Conservation (phyloP, 2,329 filamentous ascomycete species). For the Colletotrichum cuscutae region DNA sequence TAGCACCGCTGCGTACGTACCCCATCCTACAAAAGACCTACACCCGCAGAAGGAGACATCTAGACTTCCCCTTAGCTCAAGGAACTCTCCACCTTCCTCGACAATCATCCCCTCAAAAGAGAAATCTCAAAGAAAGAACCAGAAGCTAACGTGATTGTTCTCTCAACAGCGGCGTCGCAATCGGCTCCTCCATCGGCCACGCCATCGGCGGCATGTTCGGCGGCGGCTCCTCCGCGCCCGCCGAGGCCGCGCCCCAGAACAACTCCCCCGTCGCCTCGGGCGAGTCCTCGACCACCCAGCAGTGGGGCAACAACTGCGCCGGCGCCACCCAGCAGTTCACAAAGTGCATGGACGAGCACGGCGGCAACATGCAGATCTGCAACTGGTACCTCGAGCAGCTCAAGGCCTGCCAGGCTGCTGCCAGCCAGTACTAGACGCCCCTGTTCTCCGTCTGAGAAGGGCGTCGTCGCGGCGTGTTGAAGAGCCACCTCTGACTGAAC, state of each 20-base stretch:
- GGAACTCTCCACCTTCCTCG: not conserved
- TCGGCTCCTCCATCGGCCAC: constrained; percentile 95
- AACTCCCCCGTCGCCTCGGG: constrained; percentile 54
- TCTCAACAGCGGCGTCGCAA: constrained; percentile 83
- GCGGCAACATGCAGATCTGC: constrained; percentile 94
- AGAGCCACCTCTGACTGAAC: not conserved
- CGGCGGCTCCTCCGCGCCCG: constrained; percentile 67
- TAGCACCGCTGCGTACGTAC: constrained; percentile 91
- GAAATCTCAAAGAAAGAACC: not conserved
- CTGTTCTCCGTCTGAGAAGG: not conserved
- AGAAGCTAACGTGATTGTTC: constrained; percentile 5
- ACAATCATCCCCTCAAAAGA: constrained; percentile 1
- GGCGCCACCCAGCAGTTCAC: constrained; percentile 87
- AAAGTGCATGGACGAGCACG: constrained; percentile 95
- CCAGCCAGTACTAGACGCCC: constrained; percentile 71
- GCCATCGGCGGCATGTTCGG: constrained; percentile 93
- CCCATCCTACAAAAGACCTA: not conserved
- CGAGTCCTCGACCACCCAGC: constrained; percentile 59
- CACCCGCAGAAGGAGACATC: not conserved
- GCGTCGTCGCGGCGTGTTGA: no score
- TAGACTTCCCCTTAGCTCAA: not conserved
- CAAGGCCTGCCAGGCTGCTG: constrained; percentile 86
- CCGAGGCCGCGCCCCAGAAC: constrained; percentile 53
- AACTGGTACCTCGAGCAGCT: constrained; percentile 98
- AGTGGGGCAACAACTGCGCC: constrained; percentile 73